These are phyloP conservation scores for Oryza australiensis DNA, from an alignment of 176 grass and related monocot genomes.

Conservation along the genomic window DNA sequence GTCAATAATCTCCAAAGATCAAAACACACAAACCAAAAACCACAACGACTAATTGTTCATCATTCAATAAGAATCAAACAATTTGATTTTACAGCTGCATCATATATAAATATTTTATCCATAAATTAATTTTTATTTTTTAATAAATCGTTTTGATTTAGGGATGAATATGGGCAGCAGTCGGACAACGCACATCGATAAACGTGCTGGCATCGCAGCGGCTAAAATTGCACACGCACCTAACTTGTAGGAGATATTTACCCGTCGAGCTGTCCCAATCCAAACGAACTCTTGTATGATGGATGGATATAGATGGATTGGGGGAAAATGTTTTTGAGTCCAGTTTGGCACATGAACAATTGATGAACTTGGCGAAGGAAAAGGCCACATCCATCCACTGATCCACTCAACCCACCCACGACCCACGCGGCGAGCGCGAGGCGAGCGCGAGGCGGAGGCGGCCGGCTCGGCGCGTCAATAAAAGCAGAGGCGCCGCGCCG, in stretches of 20 bases:
- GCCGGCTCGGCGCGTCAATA: constrained; percentile 3
- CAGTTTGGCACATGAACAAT: not conserved
- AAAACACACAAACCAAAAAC: too few relatives aligned
- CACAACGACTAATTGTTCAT: too few relatives aligned
- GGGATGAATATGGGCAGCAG: too few relatives aligned
- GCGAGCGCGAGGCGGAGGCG: not conserved
- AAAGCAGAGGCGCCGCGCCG: not conserved
- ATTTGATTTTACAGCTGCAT: too few relatives aligned
- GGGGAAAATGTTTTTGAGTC: not conserved
- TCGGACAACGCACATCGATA: not conserved
- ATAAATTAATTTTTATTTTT: too few relatives aligned
- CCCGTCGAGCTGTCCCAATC: not conserved
- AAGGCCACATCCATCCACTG: not conserved
- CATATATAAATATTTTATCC: too few relatives aligned
- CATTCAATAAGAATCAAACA: too few relatives aligned
- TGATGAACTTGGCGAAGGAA: constrained; percentile 8
- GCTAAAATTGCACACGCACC: too few relatives aligned
- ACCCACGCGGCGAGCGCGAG: not conserved
- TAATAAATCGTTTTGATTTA: too few relatives aligned
- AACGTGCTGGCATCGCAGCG: not conserved
- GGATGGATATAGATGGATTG: not conserved
- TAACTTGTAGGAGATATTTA: not conserved
- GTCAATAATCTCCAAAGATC: too few relatives aligned
- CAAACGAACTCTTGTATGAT: not conserved
- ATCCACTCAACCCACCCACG: not conserved